Evolutionary conservation across 495 filamentous ascomycete genomes (phyloP).

Genomic region (Hypoxylon lenormandii): DNA sequence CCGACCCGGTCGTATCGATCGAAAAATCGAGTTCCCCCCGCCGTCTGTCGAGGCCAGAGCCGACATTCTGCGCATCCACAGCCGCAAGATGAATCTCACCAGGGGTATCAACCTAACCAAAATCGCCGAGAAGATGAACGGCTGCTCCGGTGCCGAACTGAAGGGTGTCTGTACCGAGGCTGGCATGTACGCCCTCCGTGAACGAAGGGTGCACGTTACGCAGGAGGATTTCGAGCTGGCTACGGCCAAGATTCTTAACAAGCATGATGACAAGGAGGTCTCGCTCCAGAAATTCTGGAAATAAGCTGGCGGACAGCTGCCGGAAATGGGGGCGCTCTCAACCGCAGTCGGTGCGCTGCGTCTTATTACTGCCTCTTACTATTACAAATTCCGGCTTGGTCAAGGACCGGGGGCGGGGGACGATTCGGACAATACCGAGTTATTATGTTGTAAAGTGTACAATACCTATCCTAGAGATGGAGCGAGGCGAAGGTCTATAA

Average conservation of each 20-base stretch:
- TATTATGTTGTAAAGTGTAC: constrained; percentile 44
- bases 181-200: constrained; percentile 95
- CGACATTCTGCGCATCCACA: constrained; percentile 97
- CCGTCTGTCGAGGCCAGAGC: constrained; percentile 96
- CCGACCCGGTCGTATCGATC: constrained; percentile 93
- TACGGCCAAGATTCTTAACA: constrained; percentile 99
- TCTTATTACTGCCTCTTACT: not conserved
- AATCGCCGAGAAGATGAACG: constrained; percentile 99
- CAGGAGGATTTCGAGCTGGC: constrained; percentile 99
- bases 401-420: not conserved
- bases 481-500: constrained; percentile 5
- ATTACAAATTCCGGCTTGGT: constrained; percentile 12
- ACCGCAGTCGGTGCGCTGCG: not conserved
- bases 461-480: constrained; percentile 37
- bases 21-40: constrained; percentile 99
- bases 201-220: constrained; percentile 95
- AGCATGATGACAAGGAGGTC: constrained; percentile 98
- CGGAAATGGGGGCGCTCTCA: not conserved
- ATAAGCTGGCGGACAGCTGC: constrained; percentile 59
- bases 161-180: constrained; percentile 98
- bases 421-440: constrained; percentile 7
- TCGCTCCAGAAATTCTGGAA: constrained; percentile 89
- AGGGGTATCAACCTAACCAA: constrained; percentile 97
- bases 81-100: constrained; percentile 96
- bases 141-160: constrained; percentile 94